A percentile compares a stretch with the other conserved stretches of the same genome.
Evolutionary conservation across 2,329 filamentous ascomycete species (phyloP).

Genomic region (Epicoccum sorghinum): DNA sequence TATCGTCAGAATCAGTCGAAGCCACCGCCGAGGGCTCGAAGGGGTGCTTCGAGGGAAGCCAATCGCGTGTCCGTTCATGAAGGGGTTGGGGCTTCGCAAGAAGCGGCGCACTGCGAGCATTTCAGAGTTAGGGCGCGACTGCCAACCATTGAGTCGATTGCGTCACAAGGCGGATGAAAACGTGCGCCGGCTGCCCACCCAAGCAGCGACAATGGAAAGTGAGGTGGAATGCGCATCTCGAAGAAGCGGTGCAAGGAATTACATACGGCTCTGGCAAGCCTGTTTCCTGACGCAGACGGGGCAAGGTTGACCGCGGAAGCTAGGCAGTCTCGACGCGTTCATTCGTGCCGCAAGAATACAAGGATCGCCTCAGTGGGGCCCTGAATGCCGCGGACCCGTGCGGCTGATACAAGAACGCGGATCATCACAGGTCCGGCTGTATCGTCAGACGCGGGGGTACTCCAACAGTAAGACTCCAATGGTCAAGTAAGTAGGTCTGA

Average conservation of each 20-base stretch:
- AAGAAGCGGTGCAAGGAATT: conserved; percentile 1
- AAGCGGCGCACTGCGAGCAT: conserved; percentile 16
- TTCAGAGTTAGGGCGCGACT: neutral
- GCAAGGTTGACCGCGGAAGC: conserved; percentile 7
- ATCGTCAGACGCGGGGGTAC: neutral
- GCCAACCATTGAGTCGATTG: conserved; percentile 5
- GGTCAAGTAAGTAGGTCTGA: no score
- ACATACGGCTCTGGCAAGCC: conserved; percentile 7
- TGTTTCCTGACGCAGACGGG: conserved; percentile 6
- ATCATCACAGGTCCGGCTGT: neutral
- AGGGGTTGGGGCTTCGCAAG: conserved; percentile 8
- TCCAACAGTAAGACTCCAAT: no score
- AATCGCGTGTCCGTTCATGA: conserved; percentile 13
- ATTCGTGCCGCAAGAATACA: conserved; percentile 4
- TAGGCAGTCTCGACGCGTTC: conserved; percentile 1
- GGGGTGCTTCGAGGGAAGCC: conserved; percentile 3
- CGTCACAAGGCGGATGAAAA: conserved; percentile 2
- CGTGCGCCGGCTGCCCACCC: neutral
- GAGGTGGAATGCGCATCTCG: neutral
- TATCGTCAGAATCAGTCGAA: conserved; percentile 11
- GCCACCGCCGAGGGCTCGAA: conserved; percentile 9
- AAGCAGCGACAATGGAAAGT: neutral
- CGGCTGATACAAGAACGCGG: conserved; percentile 2
- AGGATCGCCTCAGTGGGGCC: conserved; percentile 3
- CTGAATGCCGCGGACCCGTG: conserved; percentile 3